phyloP scores from a whole-genome alignment of 2,329 filamentous ascomycete species.

The Pyrenophora tritici-repentis region DNA sequence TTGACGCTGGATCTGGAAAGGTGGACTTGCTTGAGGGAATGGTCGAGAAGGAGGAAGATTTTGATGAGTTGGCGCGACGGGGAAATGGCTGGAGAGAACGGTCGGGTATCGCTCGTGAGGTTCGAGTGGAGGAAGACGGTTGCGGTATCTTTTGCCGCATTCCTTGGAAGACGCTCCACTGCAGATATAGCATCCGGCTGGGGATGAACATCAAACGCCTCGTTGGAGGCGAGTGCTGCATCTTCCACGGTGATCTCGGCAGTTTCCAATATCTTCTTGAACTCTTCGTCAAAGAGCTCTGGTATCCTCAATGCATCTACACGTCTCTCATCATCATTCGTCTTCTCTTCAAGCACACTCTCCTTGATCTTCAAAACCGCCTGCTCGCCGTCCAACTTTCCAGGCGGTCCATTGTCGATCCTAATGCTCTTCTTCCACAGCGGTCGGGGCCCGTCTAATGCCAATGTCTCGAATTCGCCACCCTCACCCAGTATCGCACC shows the following conservation, averaged over 20 bases:
- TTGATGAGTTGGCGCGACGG: slow-evolving; percentile 42
- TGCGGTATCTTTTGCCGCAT: slow-evolving; percentile 30
- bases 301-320: slow-evolving; percentile 60
- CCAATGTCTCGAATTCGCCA: slow-evolving; percentile 93
- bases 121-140: slow-evolving; percentile 57
- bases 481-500: slow-evolving; percentile 87
- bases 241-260: not conserved
- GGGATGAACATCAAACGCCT: no score
- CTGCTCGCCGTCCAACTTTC: slow-evolving; percentile 75
- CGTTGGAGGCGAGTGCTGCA: no score
- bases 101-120: slow-evolving; percentile 19
- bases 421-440: slow-evolving; percentile 75
- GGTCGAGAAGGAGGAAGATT: slow-evolving; percentile 47
- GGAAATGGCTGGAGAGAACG: slow-evolving; percentile 1
- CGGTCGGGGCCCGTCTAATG: slow-evolving; percentile 74
- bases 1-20: slow-evolving; percentile 39
- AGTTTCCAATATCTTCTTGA: slow-evolving; percentile 48
- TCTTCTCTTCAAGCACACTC: slow-evolving; percentile 60
- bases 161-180: slow-evolving; percentile 19
- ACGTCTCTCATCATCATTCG: slow-evolving; percentile 24
- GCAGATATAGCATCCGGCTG: not conserved
- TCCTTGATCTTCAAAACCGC: slow-evolving; percentile 69
- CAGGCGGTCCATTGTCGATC: slow-evolving; percentile 60
- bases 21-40: slow-evolving; percentile 30
- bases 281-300: slow-evolving; percentile 68